Evolutionary conservation across 352 stramenopile species (phyloP), one percentile per base, ranked within the genome.

Genomic region (Pythium rhizo-oryzae): DNA sequence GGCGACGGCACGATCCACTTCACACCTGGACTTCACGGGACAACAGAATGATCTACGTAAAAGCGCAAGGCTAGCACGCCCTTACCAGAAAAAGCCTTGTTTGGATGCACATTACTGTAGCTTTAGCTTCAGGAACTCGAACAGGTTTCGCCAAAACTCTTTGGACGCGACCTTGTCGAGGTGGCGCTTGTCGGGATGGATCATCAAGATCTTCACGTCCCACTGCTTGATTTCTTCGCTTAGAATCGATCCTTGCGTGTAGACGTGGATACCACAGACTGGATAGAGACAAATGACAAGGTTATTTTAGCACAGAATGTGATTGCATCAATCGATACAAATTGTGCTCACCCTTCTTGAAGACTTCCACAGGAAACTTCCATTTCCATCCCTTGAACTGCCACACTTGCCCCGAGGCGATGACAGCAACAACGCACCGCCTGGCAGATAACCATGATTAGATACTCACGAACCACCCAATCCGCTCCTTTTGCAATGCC

Each of bases 381-480:
- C 86, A 97, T 74, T 97, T 93, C 92, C 92, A 98, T 15, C 90
- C 92, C 80, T 97, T 97, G 66, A 98, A 98, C 77, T 98, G 92
- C 92, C 92, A 98, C 49, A 83, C 77, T 56, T 96, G 87, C 2
- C 92, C 92, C 13, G 89, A 95, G 11, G 91, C 92, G 63, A 98
- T 92, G 39, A 98, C 92, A 8, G 78, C 92, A 9, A 97, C 91
- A 54, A 97, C 89, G 25, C 84, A 88, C 52, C 89, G 86, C 92
- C 92, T 96, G 54, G 0, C 7, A 59, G 18, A 46, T 51, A 15
- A 59, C 15, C 39, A 55, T 52, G 5, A 63, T 51, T 25, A 51
- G 19, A 25, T 6, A 30, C 44, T 25, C 7, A 13, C 13, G 21
- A 35, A 61, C 16, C 35, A 55, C 24, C 8, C 25, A 41, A n/a